A percentile compares a stretch with the other conserved stretches of the same genome.
Conservation (phyloP, 2,329 filamentous ascomycete genomes). For the Colletotrichum truncatum region DNA sequence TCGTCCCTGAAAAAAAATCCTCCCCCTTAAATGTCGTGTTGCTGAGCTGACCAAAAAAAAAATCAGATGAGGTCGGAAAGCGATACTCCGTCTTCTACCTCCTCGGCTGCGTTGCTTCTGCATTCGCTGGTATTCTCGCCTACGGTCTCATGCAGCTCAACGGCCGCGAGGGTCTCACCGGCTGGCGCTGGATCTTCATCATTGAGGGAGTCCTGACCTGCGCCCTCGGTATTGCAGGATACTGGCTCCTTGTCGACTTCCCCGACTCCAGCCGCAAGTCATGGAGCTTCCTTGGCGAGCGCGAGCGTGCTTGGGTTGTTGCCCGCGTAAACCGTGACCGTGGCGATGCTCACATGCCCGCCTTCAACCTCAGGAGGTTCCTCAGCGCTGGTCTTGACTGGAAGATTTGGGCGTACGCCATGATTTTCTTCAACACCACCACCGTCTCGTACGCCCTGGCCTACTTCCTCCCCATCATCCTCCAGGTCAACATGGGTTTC, state of each 20-base stretch:
- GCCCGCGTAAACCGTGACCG: slow-evolving; percentile 65
- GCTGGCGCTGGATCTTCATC: slow-evolving; percentile 77
- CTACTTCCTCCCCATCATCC: slow-evolving; percentile 82
- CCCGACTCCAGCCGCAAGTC: slow-evolving; percentile 63
- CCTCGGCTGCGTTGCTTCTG: slow-evolving; percentile 72
- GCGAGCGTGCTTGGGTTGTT: slow-evolving; percentile 63
- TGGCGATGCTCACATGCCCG: slow-evolving; percentile 62
- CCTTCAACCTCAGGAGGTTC: slow-evolving; percentile 59
- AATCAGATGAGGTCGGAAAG: slow-evolving; percentile 71
- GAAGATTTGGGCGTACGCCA: slow-evolving; percentile 70
- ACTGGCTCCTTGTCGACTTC: slow-evolving; percentile 71
- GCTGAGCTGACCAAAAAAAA: neutral
- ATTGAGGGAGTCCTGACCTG: slow-evolving; percentile 64
- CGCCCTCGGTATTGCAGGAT: slow-evolving; percentile 56
- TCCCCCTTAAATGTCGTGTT: neutral
- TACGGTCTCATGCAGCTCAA: slow-evolving; percentile 75
- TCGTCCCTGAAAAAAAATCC: slow-evolving; percentile 6
- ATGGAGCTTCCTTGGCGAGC: slow-evolving; percentile 61
- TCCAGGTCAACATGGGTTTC: slow-evolving; percentile 71
- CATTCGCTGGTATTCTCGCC: slow-evolving; percentile 74
- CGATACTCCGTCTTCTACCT: slow-evolving; percentile 76
- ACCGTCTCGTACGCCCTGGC: slow-evolving; percentile 80
- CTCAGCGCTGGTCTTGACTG: slow-evolving; percentile 57
- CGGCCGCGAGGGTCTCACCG: slow-evolving; percentile 61
- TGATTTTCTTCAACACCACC: slow-evolving; percentile 72